phyloP scores from a whole-genome alignment of 495 filamentous ascomycete genomes.

The Aspergillus diversus region DNA sequence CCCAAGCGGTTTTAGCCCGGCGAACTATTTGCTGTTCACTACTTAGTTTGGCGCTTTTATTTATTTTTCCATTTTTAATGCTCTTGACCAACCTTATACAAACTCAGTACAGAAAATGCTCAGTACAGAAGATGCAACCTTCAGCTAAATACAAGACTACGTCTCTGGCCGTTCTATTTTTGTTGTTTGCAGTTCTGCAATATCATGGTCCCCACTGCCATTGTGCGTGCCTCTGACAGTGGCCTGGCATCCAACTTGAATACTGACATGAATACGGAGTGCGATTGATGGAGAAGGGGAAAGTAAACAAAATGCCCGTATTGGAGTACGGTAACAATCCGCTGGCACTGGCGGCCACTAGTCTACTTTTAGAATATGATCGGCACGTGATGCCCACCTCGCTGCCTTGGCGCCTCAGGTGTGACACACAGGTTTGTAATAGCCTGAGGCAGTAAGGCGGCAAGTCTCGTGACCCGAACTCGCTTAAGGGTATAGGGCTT shows the following conservation, averaged over 20 bases:
- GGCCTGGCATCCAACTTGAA: too few species aligned
- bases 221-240: neutral
- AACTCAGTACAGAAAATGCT: neutral
- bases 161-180: too few species aligned
- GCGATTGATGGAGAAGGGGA: too few species aligned
- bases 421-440: neutral
- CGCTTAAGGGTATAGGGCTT: conserved; percentile 54
- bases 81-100: neutral
- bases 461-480: conserved; percentile 36
- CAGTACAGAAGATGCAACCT: too few species aligned
- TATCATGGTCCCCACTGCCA: neutral
- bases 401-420: conserved; percentile 16
- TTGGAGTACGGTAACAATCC: conserved; percentile 23
- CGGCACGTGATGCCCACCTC: conserved; percentile 16
- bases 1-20: conserved; percentile 21
- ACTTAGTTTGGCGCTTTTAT: conserved; percentile 13
- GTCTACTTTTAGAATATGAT: neutral
- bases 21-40: conserved; percentile 28
- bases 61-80: neutral
- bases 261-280: too few species aligned
- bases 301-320: conserved; percentile 32
- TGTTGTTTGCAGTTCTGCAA: too few species aligned
- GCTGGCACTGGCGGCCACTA: conserved; percentile 17
- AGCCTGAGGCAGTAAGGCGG: conserved; percentile 22
- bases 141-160: too few species aligned